Evolutionary conservation across 257 asterid species (phyloP).

Genomic region (Rauvolfia tetraphylla): DNA sequence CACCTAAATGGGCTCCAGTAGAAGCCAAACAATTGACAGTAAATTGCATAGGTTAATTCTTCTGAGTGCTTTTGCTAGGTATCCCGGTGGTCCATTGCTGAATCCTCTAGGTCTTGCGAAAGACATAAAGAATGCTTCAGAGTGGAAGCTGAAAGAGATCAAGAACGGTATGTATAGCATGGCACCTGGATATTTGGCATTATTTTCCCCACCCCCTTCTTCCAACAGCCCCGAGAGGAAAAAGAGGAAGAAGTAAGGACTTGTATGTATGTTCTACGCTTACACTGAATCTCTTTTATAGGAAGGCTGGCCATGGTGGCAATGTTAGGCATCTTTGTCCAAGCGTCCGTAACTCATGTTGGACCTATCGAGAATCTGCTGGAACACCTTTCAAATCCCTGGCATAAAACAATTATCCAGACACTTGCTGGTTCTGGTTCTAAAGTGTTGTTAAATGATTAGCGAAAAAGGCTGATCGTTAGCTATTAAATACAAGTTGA

Average conservation of each 20-base stretch:
- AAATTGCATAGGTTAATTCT: background rate
- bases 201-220: background rate
- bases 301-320: constrained; percentile 95
- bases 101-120: constrained; percentile 87
- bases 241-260: background rate
- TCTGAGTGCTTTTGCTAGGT: constrained; percentile 34
- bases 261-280: too few relatives aligned
- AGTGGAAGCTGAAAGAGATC: constrained; percentile 88
- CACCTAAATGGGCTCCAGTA: too few relatives aligned
- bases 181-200: background rate
- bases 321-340: constrained; percentile 73
- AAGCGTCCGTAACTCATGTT: constrained; percentile 78
- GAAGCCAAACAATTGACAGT: too few relatives aligned
- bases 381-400: constrained; percentile 72
- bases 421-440: constrained; percentile 45
- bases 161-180: constrained; percentile 53
- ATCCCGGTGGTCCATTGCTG: constrained; percentile 91
- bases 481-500: background rate
- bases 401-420: constrained; percentile 79
- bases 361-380: constrained; percentile 82
- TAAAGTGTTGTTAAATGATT: constrained; percentile 4
- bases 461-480: too few relatives aligned
- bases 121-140: constrained; percentile 74
- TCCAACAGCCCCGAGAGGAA: background rate
- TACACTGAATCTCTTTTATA: constrained; percentile 13